phyloP scores from a whole-genome alignment of 2,329 filamentous ascomycete species.

The Penicillium sp. region DNA sequence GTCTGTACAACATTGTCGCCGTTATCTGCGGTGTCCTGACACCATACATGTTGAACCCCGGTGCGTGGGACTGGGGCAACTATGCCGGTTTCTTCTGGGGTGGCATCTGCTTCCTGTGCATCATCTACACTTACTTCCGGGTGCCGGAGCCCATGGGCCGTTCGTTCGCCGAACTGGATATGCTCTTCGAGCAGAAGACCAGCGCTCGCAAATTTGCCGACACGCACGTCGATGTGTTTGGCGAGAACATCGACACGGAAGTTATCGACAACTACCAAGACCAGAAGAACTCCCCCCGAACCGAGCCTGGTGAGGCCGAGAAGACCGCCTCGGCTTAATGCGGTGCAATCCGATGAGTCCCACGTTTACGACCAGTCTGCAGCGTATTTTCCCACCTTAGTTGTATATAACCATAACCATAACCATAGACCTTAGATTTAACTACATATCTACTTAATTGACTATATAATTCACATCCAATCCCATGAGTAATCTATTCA shows the following conservation, averaged over 20 bases:
- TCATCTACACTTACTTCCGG: conserved; percentile 80
- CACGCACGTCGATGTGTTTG: conserved; percentile 61
- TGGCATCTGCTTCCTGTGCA: conserved; percentile 77
- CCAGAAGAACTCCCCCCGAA: conserved; percentile 53
- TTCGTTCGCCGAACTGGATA: conserved; percentile 82
- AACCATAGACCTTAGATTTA: too few species aligned
- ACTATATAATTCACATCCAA: conserved; percentile 5
- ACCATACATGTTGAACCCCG: conserved; percentile 90
- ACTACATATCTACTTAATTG: neutral
- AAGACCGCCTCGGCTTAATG: conserved; percentile 41
- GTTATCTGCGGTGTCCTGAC: conserved; percentile 83
- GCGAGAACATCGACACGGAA: conserved; percentile 37
- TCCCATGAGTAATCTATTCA: neutral
- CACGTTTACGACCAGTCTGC: conserved; percentile 22
- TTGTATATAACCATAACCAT: conserved; percentile 22
- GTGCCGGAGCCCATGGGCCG: conserved; percentile 79
- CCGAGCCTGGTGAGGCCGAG: conserved; percentile 59
- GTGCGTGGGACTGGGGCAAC: conserved; percentile 85
- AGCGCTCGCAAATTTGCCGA: conserved; percentile 73
- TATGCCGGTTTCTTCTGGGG: conserved; percentile 89
- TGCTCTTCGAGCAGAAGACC: conserved; percentile 77
- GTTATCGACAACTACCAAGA: conserved; percentile 36
- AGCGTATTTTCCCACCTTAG: neutral
- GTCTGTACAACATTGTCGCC: conserved; percentile 78
- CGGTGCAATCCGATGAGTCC: conserved; percentile 12